Conservation (phyloP, 345 rosid species). For the Salix arbutifolia region DNA sequence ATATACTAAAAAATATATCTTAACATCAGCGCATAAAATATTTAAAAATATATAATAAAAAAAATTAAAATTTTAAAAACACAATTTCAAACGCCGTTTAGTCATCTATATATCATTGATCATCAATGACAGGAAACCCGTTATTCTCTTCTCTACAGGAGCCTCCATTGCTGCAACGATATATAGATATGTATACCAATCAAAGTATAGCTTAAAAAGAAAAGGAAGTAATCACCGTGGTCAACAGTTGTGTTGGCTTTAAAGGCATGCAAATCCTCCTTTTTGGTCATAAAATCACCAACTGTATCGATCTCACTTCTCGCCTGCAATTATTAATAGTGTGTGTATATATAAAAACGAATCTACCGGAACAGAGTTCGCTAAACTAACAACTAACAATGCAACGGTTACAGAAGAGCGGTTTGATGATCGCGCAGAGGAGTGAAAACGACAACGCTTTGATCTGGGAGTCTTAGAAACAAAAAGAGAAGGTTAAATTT, state of each 20-base stretch:
- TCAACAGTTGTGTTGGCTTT: slow-evolving; percentile 79
- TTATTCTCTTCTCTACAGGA: slow-evolving; percentile 70
- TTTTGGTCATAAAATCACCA: slow-evolving; percentile 84
- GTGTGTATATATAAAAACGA: background rate
- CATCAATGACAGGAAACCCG: slow-evolving; percentile 86
- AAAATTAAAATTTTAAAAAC: too few relatives aligned
- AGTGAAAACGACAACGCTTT: background rate
- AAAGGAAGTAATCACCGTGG: slow-evolving; percentile 43
- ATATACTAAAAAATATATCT: too few relatives aligned
- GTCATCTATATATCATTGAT: too few relatives aligned
- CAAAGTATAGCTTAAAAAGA: background rate
- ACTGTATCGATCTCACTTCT: slow-evolving; percentile 59
- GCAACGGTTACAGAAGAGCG: background rate
- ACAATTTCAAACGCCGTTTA: too few relatives aligned
- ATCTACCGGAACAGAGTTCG: background rate
- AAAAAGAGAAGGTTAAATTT: background rate
- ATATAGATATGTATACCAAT: background rate
- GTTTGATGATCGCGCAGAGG: background rate
- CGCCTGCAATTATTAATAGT: slow-evolving; percentile 35
- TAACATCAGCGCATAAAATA: too few relatives aligned
- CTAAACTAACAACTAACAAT: too few relatives aligned
- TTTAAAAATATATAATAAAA: too few relatives aligned
- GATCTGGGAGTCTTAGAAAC: background rate
- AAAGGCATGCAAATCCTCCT: slow-evolving; percentile 65
- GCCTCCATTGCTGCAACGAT: slow-evolving; percentile 54